A percentile compares a stretch with the other conserved stretches of the same genome.
These are phyloP conservation scores for Parsonsia alboflavescens DNA, from an alignment of 257 asterid genomes.

Conservation along the genomic window DNA sequence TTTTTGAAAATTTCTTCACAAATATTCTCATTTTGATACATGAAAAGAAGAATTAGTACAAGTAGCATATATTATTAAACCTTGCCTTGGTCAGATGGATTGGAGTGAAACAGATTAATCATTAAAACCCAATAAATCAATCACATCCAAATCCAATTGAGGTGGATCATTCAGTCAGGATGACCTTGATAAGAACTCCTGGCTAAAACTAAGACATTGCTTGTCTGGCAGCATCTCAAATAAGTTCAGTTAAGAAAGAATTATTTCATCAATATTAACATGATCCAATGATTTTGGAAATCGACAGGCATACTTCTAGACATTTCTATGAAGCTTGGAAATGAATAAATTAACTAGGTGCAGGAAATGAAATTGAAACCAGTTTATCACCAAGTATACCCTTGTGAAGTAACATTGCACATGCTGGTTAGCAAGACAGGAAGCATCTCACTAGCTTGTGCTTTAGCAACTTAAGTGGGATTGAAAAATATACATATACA, in stretches of 20 bases:
- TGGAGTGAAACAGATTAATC: not conserved
- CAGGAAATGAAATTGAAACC: not conserved
- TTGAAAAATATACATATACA: not conserved
- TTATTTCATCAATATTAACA: not conserved
- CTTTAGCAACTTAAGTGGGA: not conserved
- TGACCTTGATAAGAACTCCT: not conserved
- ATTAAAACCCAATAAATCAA: not conserved
- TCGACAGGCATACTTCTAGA: not conserved
- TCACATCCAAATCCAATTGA: not conserved
- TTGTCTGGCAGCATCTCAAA: not conserved
- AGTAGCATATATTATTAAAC: not conserved
- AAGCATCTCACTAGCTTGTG: not conserved
- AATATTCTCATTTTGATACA: not conserved
- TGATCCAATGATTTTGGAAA: not conserved
- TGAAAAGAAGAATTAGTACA: not conserved
- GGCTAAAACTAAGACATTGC: not conserved
- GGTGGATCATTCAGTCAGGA: not conserved
- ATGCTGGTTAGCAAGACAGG: not conserved
- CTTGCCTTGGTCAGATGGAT: not conserved
- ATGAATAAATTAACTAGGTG: not conserved
- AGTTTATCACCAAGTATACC: not conserved
- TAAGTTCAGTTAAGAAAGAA: not conserved
- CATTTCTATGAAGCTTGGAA: slow-evolving; percentile 5
- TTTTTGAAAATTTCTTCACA: not conserved
- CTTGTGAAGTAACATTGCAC: not conserved